Base-by-base conservation (phyloP, 2,329 filamentous ascomycete genomes). In the Hawksworthiomyces lignivorus region DNA sequence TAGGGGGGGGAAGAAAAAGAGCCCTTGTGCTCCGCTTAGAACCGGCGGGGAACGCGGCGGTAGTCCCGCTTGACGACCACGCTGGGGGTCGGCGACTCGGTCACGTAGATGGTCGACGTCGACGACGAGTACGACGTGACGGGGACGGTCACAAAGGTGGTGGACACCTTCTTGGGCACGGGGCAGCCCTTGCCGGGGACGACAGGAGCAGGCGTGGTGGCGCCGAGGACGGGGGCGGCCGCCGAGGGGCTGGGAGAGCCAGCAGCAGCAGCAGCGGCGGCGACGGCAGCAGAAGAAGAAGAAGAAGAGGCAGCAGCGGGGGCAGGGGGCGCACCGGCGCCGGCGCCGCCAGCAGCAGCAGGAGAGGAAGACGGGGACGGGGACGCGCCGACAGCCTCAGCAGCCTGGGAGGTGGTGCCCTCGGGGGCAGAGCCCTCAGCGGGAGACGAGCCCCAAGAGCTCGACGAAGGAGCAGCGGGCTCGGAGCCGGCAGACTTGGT, bases 101-200 rank as follows among this genome's bases (percentile, higher is more conserved):
- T 41, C 38, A 32, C 22, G 33, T 38, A 41, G 10, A 45, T 17
- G 24, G 43, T 42, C 12, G 40, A 43, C 21, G 44, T 46, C 27
- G 26, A 26, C 19, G 40, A 34, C 7, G 40, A 36, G 32, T 43
- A 31, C 14, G 24, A 8, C 3, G 44, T 46, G 2, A 29, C 21
- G 8, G 39, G 32, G 26, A 21, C 24, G 10, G 39, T 39, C n/a
- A 38, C 31, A 14, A 39, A 17, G 15, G 37, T 37, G n/a, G 22
- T 37, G 32, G 20, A 30, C 5, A 30, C 18, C 26, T 26, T 17
- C 5, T 15, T 19, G 4, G 36, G 26, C 12, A 29, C 27, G 6
- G 33, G 30, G 26, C 41, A 43, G 30, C n/a, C 30, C 6, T 12
- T 26, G 24, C 8, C 24, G 8, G 24, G 8, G 24, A 26, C 24